phyloP scores from a whole-genome alignment of 106 monocot species.

The Dendrobium nobile region DNA sequence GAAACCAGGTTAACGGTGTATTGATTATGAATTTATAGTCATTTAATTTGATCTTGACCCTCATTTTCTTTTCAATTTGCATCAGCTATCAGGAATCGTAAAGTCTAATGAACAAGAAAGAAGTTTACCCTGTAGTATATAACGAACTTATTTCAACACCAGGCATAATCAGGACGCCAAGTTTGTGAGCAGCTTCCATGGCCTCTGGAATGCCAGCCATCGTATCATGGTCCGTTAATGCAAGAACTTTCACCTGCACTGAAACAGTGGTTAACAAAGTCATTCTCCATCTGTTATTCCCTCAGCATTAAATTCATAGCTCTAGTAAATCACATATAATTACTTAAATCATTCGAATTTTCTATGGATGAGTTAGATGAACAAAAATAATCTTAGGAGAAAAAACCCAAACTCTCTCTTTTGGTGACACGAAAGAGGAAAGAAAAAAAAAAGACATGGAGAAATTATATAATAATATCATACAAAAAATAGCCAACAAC shows the following conservation, averaged over 20 bases:
- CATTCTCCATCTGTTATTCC: not conserved
- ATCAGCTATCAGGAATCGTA: too few species aligned
- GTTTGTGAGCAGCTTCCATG: conserved; percentile 42
- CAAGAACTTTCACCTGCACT: conserved; percentile 87
- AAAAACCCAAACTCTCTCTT: too few species aligned
- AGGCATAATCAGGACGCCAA: conserved; percentile 85
- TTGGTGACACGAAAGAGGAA: too few species aligned
- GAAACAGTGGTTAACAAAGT: conserved; percentile 2
- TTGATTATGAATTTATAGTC: too few species aligned
- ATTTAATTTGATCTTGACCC: too few species aligned
- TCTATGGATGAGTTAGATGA: not conserved
- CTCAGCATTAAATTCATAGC: not conserved
- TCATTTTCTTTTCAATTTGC: too few species aligned
- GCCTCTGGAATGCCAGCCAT: conserved; percentile 85
- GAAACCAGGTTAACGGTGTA: too few species aligned
- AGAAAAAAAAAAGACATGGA: too few species aligned
- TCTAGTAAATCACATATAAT: not conserved
- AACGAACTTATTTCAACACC: conserved; percentile 91
- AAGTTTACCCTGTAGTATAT: conserved; percentile 51
- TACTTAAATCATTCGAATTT: not conserved
- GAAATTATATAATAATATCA: too few species aligned
- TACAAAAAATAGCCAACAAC: too few species aligned
- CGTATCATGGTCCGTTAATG: conserved; percentile 93
- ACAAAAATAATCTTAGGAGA: not conserved
- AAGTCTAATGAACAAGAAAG: too few species aligned